phyloP scores from a whole-genome alignment of 768 basidiomycete genomes.

The Ephemerocybe angulata region DNA sequence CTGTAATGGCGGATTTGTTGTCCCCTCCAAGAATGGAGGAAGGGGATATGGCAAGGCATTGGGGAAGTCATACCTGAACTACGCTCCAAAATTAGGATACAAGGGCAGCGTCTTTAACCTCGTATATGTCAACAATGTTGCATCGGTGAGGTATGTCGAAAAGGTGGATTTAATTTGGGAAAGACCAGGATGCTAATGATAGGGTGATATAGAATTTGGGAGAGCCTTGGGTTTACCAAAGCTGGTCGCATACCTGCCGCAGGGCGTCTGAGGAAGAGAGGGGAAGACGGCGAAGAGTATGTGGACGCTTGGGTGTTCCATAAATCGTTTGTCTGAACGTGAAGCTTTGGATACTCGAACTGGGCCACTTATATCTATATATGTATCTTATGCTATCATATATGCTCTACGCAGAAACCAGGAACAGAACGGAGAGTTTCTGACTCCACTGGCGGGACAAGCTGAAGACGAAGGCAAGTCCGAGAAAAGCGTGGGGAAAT shows the following conservation, averaged over 20 bases:
- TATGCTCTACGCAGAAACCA: too few species aligned
- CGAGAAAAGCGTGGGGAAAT: too few species aligned
- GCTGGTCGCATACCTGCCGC: constrained; percentile 74
- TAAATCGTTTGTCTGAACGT: constrained; percentile 30
- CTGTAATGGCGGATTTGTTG: constrained; percentile 88
- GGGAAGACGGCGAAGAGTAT: constrained; percentile 79
- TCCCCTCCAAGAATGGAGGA: constrained; percentile 59
- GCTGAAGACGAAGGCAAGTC: too few species aligned
- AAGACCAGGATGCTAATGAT: too few species aligned
- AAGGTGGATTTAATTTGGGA: too few species aligned
- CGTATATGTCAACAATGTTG: constrained; percentile 81
- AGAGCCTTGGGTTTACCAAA: constrained; percentile 72
- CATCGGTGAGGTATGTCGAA: constrained; percentile 64
- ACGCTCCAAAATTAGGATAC: constrained; percentile 77
- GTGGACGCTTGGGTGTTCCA: constrained; percentile 86
- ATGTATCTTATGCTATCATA: too few species aligned
- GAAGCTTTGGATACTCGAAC: too few species aligned
- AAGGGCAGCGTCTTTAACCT: constrained; percentile 85
- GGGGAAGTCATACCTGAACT: constrained; percentile 74
- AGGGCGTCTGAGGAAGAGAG: constrained; percentile 62
- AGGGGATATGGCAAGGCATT: constrained; percentile 67
- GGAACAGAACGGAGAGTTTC: too few species aligned
- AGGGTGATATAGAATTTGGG: constrained; percentile 92
- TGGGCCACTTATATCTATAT: too few species aligned
- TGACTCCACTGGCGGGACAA: too few species aligned